These are phyloP conservation scores for Poa pratensis DNA, from an alignment of 176 grass and related monocot species.

Conservation along the genomic window DNA sequence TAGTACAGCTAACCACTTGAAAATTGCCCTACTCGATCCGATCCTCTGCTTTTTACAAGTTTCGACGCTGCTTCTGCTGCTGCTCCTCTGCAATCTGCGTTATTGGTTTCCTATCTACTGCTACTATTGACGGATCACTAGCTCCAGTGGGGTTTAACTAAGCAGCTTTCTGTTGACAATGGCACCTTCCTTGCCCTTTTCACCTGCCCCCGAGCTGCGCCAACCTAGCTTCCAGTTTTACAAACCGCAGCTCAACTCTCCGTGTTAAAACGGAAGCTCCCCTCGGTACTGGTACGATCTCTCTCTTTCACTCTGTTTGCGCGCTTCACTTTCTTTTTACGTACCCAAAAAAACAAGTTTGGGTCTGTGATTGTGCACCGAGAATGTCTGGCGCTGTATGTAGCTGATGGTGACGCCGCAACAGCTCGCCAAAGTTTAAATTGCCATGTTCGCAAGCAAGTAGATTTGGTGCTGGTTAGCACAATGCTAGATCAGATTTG, in stretches of 20 bases:
- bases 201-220: background rate
- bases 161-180: background rate
- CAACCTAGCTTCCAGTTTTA: constrained; percentile 18
- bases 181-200: background rate
- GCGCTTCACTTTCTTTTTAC: no score
- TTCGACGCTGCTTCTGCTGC: background rate
- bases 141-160: background rate
- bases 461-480: background rate
- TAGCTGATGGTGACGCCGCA: constrained; percentile 40
- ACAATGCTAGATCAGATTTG: no score
- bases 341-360: no score
- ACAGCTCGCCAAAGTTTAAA: constrained; percentile 29
- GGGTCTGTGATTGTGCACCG: no score
- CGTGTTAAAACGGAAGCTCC: no score
- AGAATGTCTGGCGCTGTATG: no score
- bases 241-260: no score
- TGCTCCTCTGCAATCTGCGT: background rate
- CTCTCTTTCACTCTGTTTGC: no score
- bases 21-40: background rate
- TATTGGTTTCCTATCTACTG: background rate
- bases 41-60: background rate
- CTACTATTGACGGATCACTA: background rate
- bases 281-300: no score
- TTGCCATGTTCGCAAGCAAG: constrained; percentile 47
- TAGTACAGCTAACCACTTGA: background rate